Base-by-base conservation (phyloP, 1,284 basidiomycete species). In the Apiotrichum sp. region DNA sequence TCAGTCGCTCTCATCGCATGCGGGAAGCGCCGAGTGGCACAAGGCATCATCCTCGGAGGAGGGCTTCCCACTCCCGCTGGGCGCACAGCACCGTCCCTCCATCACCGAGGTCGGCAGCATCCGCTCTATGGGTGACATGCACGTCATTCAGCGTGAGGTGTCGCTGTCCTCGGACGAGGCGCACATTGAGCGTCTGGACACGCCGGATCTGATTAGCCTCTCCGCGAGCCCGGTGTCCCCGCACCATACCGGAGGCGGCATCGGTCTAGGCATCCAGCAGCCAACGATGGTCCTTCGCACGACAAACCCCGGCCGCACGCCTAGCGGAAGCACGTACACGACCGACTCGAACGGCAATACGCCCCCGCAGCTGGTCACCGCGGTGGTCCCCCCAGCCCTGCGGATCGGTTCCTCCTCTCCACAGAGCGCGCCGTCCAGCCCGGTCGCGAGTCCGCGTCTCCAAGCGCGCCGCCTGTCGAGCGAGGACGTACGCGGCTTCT, bases 121-220 rank as follows among this genome's bases (percentile, higher is more conserved):
- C 31, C 45, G 34, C 39, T 53, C 84, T 84, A 69, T 73, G 69
- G 54, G 69, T 42, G 67, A 71, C 59, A 68, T 71, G 67, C 58
- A 67, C 6, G 58, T 73, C 16, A 58, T 73, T 2, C 66, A 68
- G 46, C 57, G 67, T 8, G 67, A 73, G 46, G 38, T 50, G 4
- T 62, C 44, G 7, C 2, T 43, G 36, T 40, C 39, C 13, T 41
- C 38, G 2, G 45, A 32, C 7, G 43, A 45, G 29, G 51, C 42
- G 2, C 33, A 3, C 2, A 52, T 52, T 14, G 43, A 38, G 43
- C 47, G 22, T 39, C 47, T 45, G 10, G 42, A 39, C 31, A 39
- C 29, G 9, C 35, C 32, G 22, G 42, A 39, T 14, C 10, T 36
- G 1, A 41, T 4, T 41, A 10, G 48, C 36, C 29, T 39, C 6